Conservation (phyloP, 2,329 filamentous ascomycete species). For the Talaromyces marneffei region DNA sequence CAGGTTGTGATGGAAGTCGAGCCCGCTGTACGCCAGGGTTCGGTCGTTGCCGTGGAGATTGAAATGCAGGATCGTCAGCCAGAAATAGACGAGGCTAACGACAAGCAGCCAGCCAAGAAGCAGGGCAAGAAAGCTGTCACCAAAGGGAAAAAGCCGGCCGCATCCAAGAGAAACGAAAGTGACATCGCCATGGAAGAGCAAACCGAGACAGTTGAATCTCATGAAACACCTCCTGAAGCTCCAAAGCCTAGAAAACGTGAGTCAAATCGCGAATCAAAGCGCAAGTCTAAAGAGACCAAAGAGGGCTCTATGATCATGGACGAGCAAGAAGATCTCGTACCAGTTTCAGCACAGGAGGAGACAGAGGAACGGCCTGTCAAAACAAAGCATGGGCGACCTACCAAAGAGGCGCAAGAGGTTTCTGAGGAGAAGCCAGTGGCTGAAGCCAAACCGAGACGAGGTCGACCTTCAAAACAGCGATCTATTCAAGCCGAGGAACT, state of each 20-base stretch:
- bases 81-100: constrained; percentile 25
- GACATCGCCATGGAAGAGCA: constrained; percentile 17
- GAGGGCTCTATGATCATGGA: neutral
- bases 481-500: neutral
- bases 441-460: constrained; percentile 6
- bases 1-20: neutral
- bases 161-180: neutral
- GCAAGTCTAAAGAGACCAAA: constrained; percentile 3
- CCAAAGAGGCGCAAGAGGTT: neutral
- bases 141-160: constrained; percentile 29
- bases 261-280: constrained; percentile 2
- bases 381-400: constrained; percentile 4
- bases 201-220: constrained; percentile 11
- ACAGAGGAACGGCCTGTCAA: neutral
- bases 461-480: constrained; percentile 10
- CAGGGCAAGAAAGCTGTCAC: constrained; percentile 24
- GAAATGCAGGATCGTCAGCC: constrained; percentile 25
- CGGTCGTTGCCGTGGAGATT: constrained; percentile 28
- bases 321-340: neutral
- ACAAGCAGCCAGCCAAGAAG: constrained; percentile 23
- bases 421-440: neutral
- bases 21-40: constrained; percentile 20
- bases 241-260: neutral
- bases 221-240: constrained; percentile 7
- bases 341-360: constrained; percentile 12